phyloP scores from a whole-genome alignment of 2,329 filamentous ascomycete species.

The Mycosphaerelloides madeirae region DNA sequence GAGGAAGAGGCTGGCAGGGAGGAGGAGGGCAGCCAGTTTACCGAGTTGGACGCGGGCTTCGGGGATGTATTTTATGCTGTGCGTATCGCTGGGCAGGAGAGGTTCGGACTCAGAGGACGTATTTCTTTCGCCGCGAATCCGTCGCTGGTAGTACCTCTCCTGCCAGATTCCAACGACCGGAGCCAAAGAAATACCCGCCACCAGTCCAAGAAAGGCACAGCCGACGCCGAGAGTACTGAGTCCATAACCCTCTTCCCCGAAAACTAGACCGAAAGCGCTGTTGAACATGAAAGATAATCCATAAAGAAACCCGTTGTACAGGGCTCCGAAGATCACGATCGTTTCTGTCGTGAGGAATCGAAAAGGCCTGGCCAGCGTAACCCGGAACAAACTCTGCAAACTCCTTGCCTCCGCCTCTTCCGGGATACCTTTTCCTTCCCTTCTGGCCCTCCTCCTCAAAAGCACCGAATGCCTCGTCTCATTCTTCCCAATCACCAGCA shows the following conservation, averaged over 20 bases:
- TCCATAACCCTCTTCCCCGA: conserved; percentile 40
- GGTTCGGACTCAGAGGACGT: conserved; percentile 8
- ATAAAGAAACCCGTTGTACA: conserved; percentile 49
- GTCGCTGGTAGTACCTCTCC: conserved; percentile 39
- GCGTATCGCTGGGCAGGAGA: conserved; percentile 11
- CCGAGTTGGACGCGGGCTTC: conserved; percentile 43
- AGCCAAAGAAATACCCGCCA: conserved; percentile 40
- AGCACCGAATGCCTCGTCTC: conserved; percentile 46
- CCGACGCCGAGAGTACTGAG: conserved; percentile 21
- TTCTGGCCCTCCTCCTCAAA: conserved; percentile 29
- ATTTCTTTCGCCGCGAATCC: conserved; percentile 34
- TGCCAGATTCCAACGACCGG: conserved; percentile 44
- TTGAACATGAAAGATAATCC: conserved; percentile 49
- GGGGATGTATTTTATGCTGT: conserved; percentile 37
- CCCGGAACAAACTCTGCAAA: conserved; percentile 38
- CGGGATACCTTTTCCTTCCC: conserved; percentile 32
- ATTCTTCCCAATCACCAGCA: conserved; percentile 33
- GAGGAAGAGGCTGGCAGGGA: conserved; percentile 41
- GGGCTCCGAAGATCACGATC: conserved; percentile 45
- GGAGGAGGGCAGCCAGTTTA: conserved; percentile 39
- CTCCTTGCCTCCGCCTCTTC: conserved; percentile 38
- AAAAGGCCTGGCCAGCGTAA: conserved; percentile 45
- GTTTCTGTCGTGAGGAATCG: conserved; percentile 45
- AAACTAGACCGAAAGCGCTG: conserved; percentile 47
- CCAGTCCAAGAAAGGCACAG: conserved; percentile 31